Evolutionary conservation across 768 basidiomycete genomes (phyloP).

Genomic region (Lactarius vividus): DNA sequence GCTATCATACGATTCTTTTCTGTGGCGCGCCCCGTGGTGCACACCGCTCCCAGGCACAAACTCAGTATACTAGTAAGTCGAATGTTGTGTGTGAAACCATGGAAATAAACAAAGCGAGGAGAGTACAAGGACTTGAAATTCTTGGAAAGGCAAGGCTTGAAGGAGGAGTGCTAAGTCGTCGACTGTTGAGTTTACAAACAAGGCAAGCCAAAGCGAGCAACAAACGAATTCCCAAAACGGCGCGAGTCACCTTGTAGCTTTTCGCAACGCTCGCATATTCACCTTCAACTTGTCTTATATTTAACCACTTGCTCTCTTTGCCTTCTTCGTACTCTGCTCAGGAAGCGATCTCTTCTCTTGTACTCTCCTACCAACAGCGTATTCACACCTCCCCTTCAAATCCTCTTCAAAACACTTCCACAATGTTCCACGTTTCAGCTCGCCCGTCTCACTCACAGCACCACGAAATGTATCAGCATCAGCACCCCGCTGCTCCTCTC

Average conservation of each 20-base stretch:
- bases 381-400: background rate
- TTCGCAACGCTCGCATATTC: conserved; percentile 15
- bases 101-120: conserved; percentile 8
- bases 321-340: conserved; percentile 25
- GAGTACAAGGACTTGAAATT: conserved; percentile 17
- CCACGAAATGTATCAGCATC: conserved; percentile 28
- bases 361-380: background rate
- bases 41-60: conserved; percentile 10
- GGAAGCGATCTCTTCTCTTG: conserved; percentile 18
- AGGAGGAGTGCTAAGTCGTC: background rate
- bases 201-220: conserved; percentile 21
- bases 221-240: conserved; percentile 28
- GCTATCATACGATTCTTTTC: background rate
- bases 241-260: conserved; percentile 25
- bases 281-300: conserved; percentile 24
- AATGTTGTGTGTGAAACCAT: background rate
- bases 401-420: background rate
- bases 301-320: conserved; percentile 18
- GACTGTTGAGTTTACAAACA: background rate
- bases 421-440: conserved; percentile 26
- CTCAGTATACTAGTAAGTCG: background rate
- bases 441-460: conserved; percentile 23
- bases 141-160: conserved; percentile 25
- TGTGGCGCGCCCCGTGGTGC: background rate
- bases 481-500: conserved; percentile 29